Conservation (phyloP, 108 stramenopile species). For the Pseudonitzschia multiseries region DNA sequence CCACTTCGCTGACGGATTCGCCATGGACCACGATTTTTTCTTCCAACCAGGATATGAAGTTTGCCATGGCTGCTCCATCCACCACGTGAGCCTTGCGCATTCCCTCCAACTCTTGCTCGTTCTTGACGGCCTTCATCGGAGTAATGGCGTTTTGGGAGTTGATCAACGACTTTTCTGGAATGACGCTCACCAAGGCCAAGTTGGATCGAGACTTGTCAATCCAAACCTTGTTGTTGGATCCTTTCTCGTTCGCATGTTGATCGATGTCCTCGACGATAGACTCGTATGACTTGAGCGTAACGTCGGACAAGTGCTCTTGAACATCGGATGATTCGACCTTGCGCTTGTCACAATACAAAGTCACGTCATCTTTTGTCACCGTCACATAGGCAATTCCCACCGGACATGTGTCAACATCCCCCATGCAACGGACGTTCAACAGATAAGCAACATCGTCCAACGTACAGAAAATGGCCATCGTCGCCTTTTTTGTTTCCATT, state of each 20-base stretch:
- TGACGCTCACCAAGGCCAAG: slow-evolving; percentile 59
- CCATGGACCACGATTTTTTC: slow-evolving; percentile 53
- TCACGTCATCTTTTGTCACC: slow-evolving; percentile 66
- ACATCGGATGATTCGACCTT: slow-evolving; percentile 64
- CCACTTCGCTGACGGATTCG: slow-evolving; percentile 81
- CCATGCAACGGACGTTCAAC: slow-evolving; percentile 87
- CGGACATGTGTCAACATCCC: slow-evolving; percentile 89
- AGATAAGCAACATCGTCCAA: slow-evolving; percentile 97
- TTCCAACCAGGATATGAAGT: slow-evolving; percentile 91
- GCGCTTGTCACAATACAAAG: slow-evolving; percentile 68
- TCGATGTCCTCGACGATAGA: slow-evolving; percentile 57
- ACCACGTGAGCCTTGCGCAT: slow-evolving; percentile 91
- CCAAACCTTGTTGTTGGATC: slow-evolving; percentile 58
- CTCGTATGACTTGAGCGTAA: slow-evolving; percentile 69
- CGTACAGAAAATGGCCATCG: slow-evolving; percentile 84
- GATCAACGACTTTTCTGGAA: slow-evolving; percentile 53
- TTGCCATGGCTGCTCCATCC: slow-evolving; percentile 94
- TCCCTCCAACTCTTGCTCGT: slow-evolving; percentile 88
- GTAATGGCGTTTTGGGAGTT: slow-evolving; percentile 84
- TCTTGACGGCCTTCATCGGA: slow-evolving; percentile 94
- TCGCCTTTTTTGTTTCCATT: slow-evolving; percentile 74
- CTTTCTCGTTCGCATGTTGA: slow-evolving; percentile 47
- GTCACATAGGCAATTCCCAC: slow-evolving; percentile 92
- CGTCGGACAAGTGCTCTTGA: slow-evolving; percentile 59
- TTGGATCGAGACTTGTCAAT: slow-evolving; percentile 65